A percentile compares a stretch with the other conserved stretches of the same genome.
Conservation (phyloP, 768 basidiomycete genomes). For the Kwoniella mangroviensis region DNA sequence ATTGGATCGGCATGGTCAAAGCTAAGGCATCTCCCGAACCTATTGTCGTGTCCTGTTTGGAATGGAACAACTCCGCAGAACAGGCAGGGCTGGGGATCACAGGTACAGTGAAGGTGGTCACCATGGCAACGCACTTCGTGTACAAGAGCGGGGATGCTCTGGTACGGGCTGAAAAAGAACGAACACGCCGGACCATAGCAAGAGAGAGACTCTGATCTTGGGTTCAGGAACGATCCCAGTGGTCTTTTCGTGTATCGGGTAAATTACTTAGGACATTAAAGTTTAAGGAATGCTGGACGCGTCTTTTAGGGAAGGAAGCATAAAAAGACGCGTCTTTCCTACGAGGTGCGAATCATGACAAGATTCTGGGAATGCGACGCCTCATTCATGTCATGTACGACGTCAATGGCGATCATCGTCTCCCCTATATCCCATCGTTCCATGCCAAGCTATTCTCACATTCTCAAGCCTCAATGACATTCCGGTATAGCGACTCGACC, state of each 20-base stretch:
- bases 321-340: neutral
- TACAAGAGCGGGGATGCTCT: too few relatives aligned
- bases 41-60: neutral
- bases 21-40: neutral
- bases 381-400: neutral
- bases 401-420: neutral
- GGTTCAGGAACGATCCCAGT: neutral
- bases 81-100: too few relatives aligned
- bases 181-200: neutral
- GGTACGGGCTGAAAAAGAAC: neutral
- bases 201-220: neutral
- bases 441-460: neutral
- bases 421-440: neutral
- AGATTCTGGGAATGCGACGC: neutral
- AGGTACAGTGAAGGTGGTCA: too few relatives aligned
- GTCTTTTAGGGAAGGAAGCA: neutral
- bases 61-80: too few relatives aligned
- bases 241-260: neutral
- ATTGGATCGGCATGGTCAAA: neutral
- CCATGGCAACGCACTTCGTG: too few relatives aligned
- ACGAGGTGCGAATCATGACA: too few relatives aligned
- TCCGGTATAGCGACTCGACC: neutral
- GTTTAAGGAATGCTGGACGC: slow-evolving; percentile 1
- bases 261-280: slow-evolving; percentile 1
- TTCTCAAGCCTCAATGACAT: neutral